phyloP scores from a whole-genome alignment of 495 filamentous ascomycete species.

The Neurospora tetrasperma region DNA sequence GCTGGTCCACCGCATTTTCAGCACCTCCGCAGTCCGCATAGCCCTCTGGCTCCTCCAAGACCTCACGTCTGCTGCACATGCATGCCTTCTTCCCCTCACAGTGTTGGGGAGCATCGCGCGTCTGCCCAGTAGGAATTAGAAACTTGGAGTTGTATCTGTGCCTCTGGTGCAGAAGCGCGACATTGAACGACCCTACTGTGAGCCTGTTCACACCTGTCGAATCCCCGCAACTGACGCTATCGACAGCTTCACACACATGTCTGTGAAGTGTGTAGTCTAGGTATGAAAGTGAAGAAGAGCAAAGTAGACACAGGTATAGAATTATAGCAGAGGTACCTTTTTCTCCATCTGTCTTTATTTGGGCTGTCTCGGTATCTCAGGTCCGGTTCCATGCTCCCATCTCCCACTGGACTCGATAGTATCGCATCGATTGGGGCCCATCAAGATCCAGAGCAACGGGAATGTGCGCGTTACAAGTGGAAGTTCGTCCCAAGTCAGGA shows the following conservation, averaged over 20 bases:
- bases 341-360: neutral
- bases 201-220: neutral
- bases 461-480: too few relatives aligned
- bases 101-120: neutral
- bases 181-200: neutral
- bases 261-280: neutral
- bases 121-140: neutral
- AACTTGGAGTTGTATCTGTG: neutral
- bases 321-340: neutral
- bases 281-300: neutral
- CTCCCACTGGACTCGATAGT: neutral
- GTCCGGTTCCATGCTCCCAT: neutral
- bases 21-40: constrained; percentile 16
- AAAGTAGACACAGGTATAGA: neutral
- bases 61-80: neutral
- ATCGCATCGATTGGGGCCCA: neutral
- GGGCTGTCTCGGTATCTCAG: neutral
- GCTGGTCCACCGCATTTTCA: constrained; percentile 5
- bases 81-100: neutral
- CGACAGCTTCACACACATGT: neutral
- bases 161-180: neutral
- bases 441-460: neutral
- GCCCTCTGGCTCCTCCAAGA: neutral
- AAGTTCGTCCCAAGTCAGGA: neutral
- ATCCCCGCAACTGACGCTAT: neutral